Base-by-base conservation (phyloP, 805 yeast genomes). In the Starmerella khaoyaiensis region DNA sequence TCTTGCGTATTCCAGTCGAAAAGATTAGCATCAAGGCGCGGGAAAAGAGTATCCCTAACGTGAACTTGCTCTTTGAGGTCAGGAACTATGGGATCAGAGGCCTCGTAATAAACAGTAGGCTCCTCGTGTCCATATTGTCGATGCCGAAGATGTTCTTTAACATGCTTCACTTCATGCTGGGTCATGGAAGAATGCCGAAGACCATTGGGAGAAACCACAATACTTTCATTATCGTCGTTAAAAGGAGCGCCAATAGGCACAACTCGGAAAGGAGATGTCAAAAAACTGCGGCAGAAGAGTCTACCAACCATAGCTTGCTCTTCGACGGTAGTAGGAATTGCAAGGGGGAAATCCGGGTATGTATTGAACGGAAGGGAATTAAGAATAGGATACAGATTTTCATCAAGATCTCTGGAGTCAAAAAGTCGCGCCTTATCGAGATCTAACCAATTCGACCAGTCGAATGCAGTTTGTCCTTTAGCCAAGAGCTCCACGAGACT, bases 391-490 rank as follows among this genome's bases (percentile, higher is more conserved):
- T 42, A 47, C 4, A 36, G 32, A n/a, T 40, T 37, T 1, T 30
- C 27, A 21, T 45, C 41, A 11, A 47, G 37, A 12, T 36, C 35
- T 4, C 33, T 24, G 5, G 15, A n/a, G 8, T 47, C 45, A 28
- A 17, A 43, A 8, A 39, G 31, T 33, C 17, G 30, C 3, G 39
- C 37, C 16, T 38, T 41, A 19, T 42, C 34, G 12, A 54, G 46
- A 34, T 55, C 59, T 7, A 55, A 26, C 57, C 57, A 54, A 33
- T 53, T 47, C 11, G 40, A 17, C 59, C 59, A 55, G 23, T 47
- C 40, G 34, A 55, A 54, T 4, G 12, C 16, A 6, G 6, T 28
- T 20, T 27, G 17, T 9, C 50, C 48, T 3, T 28, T 17, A 6
- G 24, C 30, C 11, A 47, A 31, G 9, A 22, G 20, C 14, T 21